Percentiles rank a stretch among this genome's conserved stretches.
Conservation (phyloP, 2,329 filamentous ascomycete genomes). For the Talaromyces sp. region DNA sequence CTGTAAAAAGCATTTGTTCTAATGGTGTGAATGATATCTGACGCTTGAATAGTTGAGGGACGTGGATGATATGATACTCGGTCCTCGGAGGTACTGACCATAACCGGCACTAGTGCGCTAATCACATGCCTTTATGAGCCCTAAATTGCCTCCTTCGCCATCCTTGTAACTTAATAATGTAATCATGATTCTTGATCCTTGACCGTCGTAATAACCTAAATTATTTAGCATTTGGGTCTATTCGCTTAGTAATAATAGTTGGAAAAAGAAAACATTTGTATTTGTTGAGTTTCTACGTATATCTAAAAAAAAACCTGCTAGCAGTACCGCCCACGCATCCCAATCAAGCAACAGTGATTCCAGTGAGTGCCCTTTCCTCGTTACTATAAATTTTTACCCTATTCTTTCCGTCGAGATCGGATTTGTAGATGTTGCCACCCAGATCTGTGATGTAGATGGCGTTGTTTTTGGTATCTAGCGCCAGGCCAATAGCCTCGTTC, state of each 20-base stretch:
- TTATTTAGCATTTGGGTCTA: too few species aligned
- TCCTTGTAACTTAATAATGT: neutral
- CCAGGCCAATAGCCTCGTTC: slow-evolving; percentile 47
- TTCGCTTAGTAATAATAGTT: too few species aligned
- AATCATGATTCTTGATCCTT: too few species aligned
- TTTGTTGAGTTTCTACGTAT: too few species aligned
- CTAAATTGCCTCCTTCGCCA: too few species aligned
- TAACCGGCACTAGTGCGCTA: neutral
- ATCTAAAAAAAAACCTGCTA: too few species aligned
- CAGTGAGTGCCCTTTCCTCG: slow-evolving; percentile 21
- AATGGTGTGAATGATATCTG: too few species aligned
- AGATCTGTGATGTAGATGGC: slow-evolving; percentile 26
- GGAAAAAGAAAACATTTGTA: neutral
- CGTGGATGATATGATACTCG: too few species aligned
- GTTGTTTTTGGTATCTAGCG: slow-evolving; percentile 24
- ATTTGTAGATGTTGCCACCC: slow-evolving; percentile 25
- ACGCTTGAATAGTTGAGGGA: too few species aligned
- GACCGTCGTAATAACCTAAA: neutral
- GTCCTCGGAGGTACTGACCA: too few species aligned
- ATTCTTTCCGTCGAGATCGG: slow-evolving; percentile 18
- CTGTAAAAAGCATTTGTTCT: too few species aligned
- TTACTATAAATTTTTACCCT: slow-evolving; percentile 17
- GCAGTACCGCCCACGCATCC: neutral
- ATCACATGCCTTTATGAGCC: too few species aligned
- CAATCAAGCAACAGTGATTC: slow-evolving; percentile 2